Evolutionary conservation across 139 green algal genomes (phyloP).

Genomic region (Chlamydomonas urium): DNA sequence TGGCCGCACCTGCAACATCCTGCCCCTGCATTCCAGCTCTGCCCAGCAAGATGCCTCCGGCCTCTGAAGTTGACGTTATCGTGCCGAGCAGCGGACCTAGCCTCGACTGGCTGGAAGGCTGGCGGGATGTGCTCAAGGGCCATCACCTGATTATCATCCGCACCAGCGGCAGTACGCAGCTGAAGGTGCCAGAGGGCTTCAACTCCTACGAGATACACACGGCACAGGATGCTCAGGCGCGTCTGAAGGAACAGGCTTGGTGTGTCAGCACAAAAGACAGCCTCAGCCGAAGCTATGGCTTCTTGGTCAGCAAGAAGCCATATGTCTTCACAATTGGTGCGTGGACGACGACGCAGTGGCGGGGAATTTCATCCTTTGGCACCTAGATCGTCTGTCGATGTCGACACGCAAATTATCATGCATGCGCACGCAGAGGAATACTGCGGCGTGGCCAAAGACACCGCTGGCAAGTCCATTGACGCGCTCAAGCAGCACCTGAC

Average conservation of each 20-base stretch:
- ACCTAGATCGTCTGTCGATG: not conserved
- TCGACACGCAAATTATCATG: not conserved
- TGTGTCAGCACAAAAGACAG: constrained; percentile 85
- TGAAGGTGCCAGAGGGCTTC: constrained; percentile 70
- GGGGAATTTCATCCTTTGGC: not conserved
- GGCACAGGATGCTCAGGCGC: constrained; percentile 72
- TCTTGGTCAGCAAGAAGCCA: constrained; percentile 75
- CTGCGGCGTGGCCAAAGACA: constrained; percentile 68
- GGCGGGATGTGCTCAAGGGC: constrained; percentile 67
- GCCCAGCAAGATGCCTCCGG: too few relatives aligned
- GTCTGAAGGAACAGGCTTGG: constrained; percentile 73
- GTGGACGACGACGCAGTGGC: not conserved
- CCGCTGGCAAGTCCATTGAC: constrained; percentile 70
- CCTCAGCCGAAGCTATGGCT: constrained; percentile 80
- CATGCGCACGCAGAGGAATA: constrained; percentile 57
- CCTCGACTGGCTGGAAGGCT: constrained; percentile 67
- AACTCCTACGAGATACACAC: constrained; percentile 86
- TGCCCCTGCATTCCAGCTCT: too few relatives aligned
- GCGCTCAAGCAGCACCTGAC: constrained; percentile 79
- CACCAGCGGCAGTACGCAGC: constrained; percentile 65
- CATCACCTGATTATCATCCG: constrained; percentile 79
- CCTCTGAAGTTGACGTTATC: too few relatives aligned
- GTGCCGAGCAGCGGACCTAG: too few relatives aligned
- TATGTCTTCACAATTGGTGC: constrained; percentile 83
- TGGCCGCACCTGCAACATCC: too few relatives aligned